Evolutionary conservation across 1,284 basidiomycete genomes (phyloP), one percentile per base, ranked within the genome.

Genomic region (Pseudozyma pruni): DNA sequence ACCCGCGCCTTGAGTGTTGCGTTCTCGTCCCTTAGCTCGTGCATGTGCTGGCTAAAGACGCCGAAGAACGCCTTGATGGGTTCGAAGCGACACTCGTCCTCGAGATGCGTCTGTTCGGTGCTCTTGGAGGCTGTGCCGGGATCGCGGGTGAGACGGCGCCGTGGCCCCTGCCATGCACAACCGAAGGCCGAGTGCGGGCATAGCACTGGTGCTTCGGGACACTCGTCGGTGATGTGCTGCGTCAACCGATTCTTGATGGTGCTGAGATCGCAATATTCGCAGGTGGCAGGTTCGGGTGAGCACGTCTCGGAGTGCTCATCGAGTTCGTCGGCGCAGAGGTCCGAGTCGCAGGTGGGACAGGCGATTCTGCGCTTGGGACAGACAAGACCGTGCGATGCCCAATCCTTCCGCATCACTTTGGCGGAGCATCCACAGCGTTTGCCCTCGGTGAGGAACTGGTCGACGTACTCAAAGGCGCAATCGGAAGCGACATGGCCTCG

Each of bases 361-460:
- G 6, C 14, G 1, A 44, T 32, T 10, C 55, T 59, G 33, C 67
- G 54, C 38, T 70, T 74, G 5, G 58, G 59, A 34, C 71, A 70
- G 16, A 27, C 40, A 1, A 56, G 42, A 3, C 50, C 59, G 16
- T 76, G 75, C 1, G 47, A 22, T 3, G 56, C 54, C 72, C 72
- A 75, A 35, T 76, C 75, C 22, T 75, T 76, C 19, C 74, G 54
- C 62, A 75, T 67, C 14, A 76, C 72, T 37, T 69, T 75, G 8
- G 57, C 62, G 3, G 55, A 50, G 38, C 75, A 76, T 35, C 63
- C 66, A 20, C 75, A 76, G 20, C 66, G 38, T 16, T 38, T 60
- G 4, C 63, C 69, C 25, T 59, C 50, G 42, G 32, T 51, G 9
- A 52, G 29, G 22, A 67, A 41, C 37, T 63, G 50, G 33, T 72